Evolutionary conservation across 306 rosid species (phyloP), one percentile per base, ranked within the genome.

Genomic region (Prunus campanulata): DNA sequence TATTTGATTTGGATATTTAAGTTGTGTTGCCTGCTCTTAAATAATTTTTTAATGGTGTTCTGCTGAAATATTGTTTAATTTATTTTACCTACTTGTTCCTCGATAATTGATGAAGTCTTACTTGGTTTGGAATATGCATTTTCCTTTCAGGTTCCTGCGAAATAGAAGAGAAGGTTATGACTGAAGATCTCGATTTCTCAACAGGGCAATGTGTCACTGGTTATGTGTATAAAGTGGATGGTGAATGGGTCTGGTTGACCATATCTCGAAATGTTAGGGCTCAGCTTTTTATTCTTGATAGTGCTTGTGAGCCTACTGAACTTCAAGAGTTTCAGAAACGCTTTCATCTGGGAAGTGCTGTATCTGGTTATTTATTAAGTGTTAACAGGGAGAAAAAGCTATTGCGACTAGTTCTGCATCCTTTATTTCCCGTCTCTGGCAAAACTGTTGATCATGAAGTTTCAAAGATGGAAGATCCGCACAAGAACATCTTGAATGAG

Each of bases 171-270:
- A 52, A 73, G 66, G 35, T 68, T 20, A 20, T 59, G 51, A 76
- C 79, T 1, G 85, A 79, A 59, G 83, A 77, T 62, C 39, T 81
- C 65, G 80, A 88, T 73, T 92, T 86, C 57, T 86, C 84, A 49
- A 79, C 71, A 50, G 99, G 97, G 71, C 90, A 95, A 76, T 46
- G 35, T 24, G 84, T 90, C 67, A 50, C 86, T 77, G 99, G 97
- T 74, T 92, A 89, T 87, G 91, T 89, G 54, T 88, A 78, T 77
- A 92, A 92, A 78, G 96, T 92, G 56, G 93, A 88, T 42, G 75
- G 87, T 24, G 97, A 92, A 35, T 95, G 99, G 99, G 87, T 88
- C 66, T 87, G 93, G 97, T 73, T 95, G 80, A 73, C 96, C 49
- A 80, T 89, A 77, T 86, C 96, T 47, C 90, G 91, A 70, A 79